These are phyloP conservation scores for Neurospora sp. DNA, from an alignment of 2,329 filamentous ascomycete species.

Conservation along the genomic window DNA sequence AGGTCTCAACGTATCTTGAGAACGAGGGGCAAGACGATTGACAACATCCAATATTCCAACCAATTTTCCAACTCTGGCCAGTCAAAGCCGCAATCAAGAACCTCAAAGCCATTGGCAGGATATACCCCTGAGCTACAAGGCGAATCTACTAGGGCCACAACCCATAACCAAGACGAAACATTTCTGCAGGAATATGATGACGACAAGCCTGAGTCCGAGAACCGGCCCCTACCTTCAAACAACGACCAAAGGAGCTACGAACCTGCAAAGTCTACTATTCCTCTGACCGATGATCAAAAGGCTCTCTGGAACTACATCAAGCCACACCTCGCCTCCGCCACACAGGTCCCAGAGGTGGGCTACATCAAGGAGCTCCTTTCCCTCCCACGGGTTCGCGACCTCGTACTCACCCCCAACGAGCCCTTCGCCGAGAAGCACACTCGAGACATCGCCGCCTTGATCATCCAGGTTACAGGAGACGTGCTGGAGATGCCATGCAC, in stretches of 20 bases:
- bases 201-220: background rate
- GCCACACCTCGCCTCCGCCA: constrained; percentile 12
- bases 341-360: constrained; percentile 2
- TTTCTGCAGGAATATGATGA: background rate
- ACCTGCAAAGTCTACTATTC: background rate
- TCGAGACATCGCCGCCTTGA: constrained; percentile 19
- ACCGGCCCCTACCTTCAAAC: background rate
- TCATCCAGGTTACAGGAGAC: constrained; percentile 24
- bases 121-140: background rate
- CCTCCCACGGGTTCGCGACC: constrained; percentile 17
- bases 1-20: constrained; percentile 6
- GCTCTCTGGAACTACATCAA: constrained; percentile 20
- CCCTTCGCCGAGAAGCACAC: constrained; percentile 11
- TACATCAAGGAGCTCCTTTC: constrained; percentile 17
- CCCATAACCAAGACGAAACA: background rate
- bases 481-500: constrained; percentile 12
- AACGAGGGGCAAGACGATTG: background rate
- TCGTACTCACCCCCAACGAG: constrained; percentile 17
- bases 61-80: background rate
- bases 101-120: background rate
- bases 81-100: background rate
- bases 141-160: background rate
- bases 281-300: background rate
- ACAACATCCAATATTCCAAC: background rate
- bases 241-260: background rate